Base-by-base conservation (phyloP, 2,329 filamentous ascomycete genomes). In the Epichloe sylvatica region DNA sequence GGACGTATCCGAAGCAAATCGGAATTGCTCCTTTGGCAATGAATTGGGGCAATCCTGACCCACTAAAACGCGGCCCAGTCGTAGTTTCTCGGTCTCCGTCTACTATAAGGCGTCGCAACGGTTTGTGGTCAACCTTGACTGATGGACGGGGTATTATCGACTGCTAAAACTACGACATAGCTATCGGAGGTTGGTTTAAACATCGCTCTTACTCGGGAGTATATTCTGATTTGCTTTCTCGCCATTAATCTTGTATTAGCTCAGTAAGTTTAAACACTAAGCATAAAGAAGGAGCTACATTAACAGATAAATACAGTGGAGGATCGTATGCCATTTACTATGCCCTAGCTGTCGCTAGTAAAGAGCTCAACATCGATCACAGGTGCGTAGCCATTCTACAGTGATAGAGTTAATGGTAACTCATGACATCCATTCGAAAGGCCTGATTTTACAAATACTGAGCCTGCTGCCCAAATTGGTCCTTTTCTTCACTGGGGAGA, bases 271-370 rank as follows among this genome's bases (percentile, higher is more conserved):
- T 37, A 23, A 13, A 7, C 13, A 21, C 46, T 5, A 40, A 19
- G 23, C 4, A 11, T 11, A 12, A 21, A 1, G 13, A 19, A 42
- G 39, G 19, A 36, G 15, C 6, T 7, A 41, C 8, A 13, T 21
- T 48, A 19, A 48, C 46, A 11, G 36, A 19, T 21, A 4, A 34
- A 37, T 13, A 6, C 42, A 70, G 68, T 38, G 91, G 92, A 55
- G 91, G 92, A 51, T 96, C 89, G 4, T 97, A 98, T 66, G 89
- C 87, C 53, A 91, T 96, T 55, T 97, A 97, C 70, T 89, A 94
- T 63, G 91, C 91, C 21, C 76, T 97, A 30, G 91, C 91, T 12
- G 82, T 97, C 55, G 91, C 91, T 21, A 92, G 87, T 63, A 90
- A 91, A 59, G 85, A 97, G 63, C 77, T 97, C 51, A 80, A 87